Evolutionary conservation across 2,329 filamentous ascomycete genomes (phyloP).

Genomic region (Colletotrichum sp.): DNA sequence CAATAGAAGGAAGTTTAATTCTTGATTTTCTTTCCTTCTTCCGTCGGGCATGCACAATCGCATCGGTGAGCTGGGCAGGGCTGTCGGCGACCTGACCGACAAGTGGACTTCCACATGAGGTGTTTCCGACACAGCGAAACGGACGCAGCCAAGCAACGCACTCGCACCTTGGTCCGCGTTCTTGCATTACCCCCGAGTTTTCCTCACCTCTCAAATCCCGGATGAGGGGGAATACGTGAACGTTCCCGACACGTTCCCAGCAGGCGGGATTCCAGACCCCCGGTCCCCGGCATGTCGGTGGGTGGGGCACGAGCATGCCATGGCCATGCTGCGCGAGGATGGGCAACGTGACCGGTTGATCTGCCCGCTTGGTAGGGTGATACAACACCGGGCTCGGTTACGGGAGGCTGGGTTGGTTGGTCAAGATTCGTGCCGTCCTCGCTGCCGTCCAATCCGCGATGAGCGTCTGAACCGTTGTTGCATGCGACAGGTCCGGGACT

Average conservation of each 20-base stretch:
- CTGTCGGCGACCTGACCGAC: conserved; percentile 3
- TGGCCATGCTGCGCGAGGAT: neutral
- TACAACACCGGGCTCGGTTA: conserved; percentile 10
- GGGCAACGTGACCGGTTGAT: conserved; percentile 10
- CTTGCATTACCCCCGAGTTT: neutral
- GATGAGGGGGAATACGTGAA: neutral
- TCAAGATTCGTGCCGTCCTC: neutral
- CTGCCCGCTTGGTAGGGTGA: conserved; percentile 4
- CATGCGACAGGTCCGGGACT: neutral
- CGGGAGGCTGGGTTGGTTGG: neutral
- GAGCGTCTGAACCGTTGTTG: neutral
- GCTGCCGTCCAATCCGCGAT: neutral
- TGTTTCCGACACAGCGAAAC: conserved; percentile 2
- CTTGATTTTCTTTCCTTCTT: neutral
- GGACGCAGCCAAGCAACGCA: neutral
- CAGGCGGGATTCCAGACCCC: neutral
- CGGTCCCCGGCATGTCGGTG: neutral
- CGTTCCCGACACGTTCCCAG: neutral
- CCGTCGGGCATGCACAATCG: neutral
- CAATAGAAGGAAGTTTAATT: neutral
- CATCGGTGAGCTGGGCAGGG: conserved; percentile 4
- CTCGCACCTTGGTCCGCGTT: neutral
- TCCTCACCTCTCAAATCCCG: neutral
- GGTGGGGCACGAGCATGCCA: neutral
- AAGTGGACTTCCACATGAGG: neutral